These are phyloP conservation scores for Hemerocallis citrina DNA, from an alignment of 106 monocot species.

Conservation along the genomic window DNA sequence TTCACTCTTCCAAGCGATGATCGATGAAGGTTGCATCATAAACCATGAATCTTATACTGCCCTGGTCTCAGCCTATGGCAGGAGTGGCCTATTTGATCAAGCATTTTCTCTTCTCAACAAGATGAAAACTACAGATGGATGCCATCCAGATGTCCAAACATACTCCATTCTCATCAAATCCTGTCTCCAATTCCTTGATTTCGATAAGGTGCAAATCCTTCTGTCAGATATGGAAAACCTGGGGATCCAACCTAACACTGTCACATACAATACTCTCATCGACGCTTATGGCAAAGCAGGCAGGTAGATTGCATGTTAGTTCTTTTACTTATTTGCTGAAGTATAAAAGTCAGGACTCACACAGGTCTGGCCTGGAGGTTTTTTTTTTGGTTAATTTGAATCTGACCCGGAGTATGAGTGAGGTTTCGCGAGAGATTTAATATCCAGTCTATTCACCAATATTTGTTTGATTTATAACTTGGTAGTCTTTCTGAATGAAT, in stretches of 20 bases:
- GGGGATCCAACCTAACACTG: slow-evolving; percentile 62
- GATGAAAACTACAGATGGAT: slow-evolving; percentile 78
- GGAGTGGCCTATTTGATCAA: slow-evolving; percentile 71
- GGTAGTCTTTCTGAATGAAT: too few relatives aligned
- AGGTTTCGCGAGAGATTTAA: too few relatives aligned
- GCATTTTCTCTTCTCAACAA: slow-evolving; percentile 69
- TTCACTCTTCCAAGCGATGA: slow-evolving; percentile 70
- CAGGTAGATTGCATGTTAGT: too few relatives aligned
- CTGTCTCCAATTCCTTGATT: slow-evolving; percentile 55
- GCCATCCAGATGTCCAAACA: slow-evolving; percentile 87
- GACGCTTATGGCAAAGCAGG: slow-evolving; percentile 93
- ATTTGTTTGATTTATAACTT: too few relatives aligned
- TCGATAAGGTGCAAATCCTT: slow-evolving; percentile 64
- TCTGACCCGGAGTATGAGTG: too few relatives aligned
- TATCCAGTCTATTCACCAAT: too few relatives aligned
- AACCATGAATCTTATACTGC: slow-evolving; percentile 93
- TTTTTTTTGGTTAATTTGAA: too few relatives aligned
- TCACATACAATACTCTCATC: slow-evolving; percentile 89
- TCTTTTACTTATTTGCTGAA: too few relatives aligned
- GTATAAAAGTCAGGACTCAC: too few relatives aligned
- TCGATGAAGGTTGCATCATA: slow-evolving; percentile 75
- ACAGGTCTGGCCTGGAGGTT: too few relatives aligned
- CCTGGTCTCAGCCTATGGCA: slow-evolving; percentile 87
- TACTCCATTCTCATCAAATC: slow-evolving; percentile 96
- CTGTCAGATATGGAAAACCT: slow-evolving; percentile 59